phyloP scores from a whole-genome alignment of 257 asterid species.

The Capsicum pubescens region DNA sequence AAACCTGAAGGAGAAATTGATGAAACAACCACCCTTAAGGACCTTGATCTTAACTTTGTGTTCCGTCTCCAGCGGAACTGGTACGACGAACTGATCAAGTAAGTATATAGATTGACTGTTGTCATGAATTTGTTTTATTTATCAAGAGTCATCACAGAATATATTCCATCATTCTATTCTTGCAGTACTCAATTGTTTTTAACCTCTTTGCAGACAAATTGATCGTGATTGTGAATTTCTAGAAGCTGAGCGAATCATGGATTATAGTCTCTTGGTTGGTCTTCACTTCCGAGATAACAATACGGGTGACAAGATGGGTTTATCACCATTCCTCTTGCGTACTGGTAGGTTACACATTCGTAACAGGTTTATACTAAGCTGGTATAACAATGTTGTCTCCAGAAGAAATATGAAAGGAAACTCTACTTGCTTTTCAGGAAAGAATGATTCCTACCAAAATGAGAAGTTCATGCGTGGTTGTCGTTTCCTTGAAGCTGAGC shows the following conservation, averaged over 20 bases:
- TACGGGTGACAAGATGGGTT: conserved; percentile 88
- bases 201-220: conserved; percentile 65
- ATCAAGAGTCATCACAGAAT: background rate
- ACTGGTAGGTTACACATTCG: conserved; percentile 54
- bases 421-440: conserved; percentile 53
- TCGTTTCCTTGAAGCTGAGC: conserved; percentile 96
- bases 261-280: conserved; percentile 93
- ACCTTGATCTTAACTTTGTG: conserved; percentile 74
- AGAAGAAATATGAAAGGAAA: conserved; percentile 32
- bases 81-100: conserved; percentile 92
- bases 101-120: conserved; percentile 37
- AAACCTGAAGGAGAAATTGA: conserved; percentile 80
- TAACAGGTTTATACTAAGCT: background rate
- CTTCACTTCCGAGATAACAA: conserved; percentile 89
- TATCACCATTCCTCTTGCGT: conserved; percentile 82
- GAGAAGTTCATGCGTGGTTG: conserved; percentile 95
- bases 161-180: conserved; percentile 12
- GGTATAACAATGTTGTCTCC: conserved; percentile 13
- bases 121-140: background rate
- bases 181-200: conserved; percentile 18
- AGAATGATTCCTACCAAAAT: conserved; percentile 68
- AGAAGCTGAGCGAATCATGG: conserved; percentile 91
- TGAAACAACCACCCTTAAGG: conserved; percentile 92
- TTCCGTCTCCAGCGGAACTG: conserved; percentile 76
- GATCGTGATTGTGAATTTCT: conserved; percentile 87